These are phyloP conservation scores for Coccomyxa sp. DNA, from an alignment of 139 green algal species.

Conservation along the genomic window DNA sequence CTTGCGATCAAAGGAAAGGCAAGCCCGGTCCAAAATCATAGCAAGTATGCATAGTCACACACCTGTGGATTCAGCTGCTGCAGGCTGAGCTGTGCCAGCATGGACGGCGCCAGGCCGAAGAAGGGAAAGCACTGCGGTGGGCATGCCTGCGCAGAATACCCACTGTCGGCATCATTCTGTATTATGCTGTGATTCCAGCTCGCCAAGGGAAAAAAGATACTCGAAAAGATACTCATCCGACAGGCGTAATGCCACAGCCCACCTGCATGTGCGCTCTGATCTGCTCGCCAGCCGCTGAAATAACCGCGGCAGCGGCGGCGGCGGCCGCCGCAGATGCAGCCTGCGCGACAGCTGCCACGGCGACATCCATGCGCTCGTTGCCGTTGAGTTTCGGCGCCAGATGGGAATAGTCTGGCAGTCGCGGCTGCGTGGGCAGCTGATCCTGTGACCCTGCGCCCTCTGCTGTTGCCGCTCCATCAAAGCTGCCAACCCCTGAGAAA, in stretches of 20 bases:
- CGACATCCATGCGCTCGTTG: not conserved
- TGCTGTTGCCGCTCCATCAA: too few relatives aligned
- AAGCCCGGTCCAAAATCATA: too few relatives aligned
- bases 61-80: not conserved
- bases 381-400: not conserved
- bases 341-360: slow-evolving; percentile 8
- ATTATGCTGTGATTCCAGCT: too few relatives aligned
- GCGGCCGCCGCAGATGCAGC: slow-evolving; percentile 13
- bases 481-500: not conserved
- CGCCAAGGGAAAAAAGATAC: too few relatives aligned
- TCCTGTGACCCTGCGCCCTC: not conserved
- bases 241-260: too few relatives aligned
- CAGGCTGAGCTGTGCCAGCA: slow-evolving; percentile 41
- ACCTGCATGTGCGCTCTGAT: slow-evolving; percentile 65
- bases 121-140: slow-evolving; percentile 72
- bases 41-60: not conserved
- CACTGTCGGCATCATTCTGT: too few relatives aligned
- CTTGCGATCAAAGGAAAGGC: too few relatives aligned
- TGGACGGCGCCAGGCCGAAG: slow-evolving; percentile 59
- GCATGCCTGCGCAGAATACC: slow-evolving; percentile 25
- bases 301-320: slow-evolving; percentile 45
- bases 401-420: not conserved
- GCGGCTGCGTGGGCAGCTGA: not conserved
- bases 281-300: slow-evolving; percentile 59
- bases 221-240: too few relatives aligned